phyloP scores from a whole-genome alignment of 768 basidiomycete genomes.

The Lentinula sp. region DNA sequence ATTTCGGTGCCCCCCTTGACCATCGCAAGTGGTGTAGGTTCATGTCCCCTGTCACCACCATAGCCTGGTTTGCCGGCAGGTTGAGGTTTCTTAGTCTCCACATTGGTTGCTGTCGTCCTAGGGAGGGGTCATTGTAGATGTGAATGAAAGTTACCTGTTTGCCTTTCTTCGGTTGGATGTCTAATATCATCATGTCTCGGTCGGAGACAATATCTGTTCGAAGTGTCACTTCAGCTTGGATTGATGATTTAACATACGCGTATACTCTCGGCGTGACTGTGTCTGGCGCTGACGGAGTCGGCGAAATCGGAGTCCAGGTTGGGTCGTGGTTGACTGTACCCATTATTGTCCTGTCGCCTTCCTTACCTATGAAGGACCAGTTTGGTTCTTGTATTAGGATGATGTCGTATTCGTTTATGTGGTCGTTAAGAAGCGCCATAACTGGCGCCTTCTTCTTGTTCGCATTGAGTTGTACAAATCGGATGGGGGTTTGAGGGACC shows the following conservation, averaged over 20 bases:
- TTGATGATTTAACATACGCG: conserved; percentile 11
- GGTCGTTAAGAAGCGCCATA: conserved; percentile 9
- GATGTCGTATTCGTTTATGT: conserved; percentile 14
- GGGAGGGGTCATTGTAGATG: conserved; percentile 17
- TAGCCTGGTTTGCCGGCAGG: conserved; percentile 10
- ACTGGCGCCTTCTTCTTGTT: conserved; percentile 14
- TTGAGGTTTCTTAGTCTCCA: neutral
- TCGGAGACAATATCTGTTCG: conserved; percentile 17
- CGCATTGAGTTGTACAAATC: neutral
- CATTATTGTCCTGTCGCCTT: neutral
- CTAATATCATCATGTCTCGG: conserved; percentile 17
- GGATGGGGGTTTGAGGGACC: too few species aligned
- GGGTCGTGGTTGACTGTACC: conserved; percentile 2
- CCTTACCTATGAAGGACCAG: conserved; percentile 15
- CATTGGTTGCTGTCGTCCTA: conserved; percentile 3
- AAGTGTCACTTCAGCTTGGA: conserved; percentile 17
- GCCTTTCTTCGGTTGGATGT: conserved; percentile 13
- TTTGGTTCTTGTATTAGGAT: conserved; percentile 19
- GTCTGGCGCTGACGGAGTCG: neutral
- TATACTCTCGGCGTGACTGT: conserved; percentile 10
- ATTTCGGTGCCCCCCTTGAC: neutral
- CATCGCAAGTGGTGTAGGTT: conserved; percentile 19
- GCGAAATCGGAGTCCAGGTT: conserved; percentile 12
- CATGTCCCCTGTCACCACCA: conserved; percentile 18
- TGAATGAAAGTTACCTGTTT: conserved; percentile 15